Base-by-base conservation (phyloP, 331 rosid species). In the Erythrophleum ivorense region DNA sequence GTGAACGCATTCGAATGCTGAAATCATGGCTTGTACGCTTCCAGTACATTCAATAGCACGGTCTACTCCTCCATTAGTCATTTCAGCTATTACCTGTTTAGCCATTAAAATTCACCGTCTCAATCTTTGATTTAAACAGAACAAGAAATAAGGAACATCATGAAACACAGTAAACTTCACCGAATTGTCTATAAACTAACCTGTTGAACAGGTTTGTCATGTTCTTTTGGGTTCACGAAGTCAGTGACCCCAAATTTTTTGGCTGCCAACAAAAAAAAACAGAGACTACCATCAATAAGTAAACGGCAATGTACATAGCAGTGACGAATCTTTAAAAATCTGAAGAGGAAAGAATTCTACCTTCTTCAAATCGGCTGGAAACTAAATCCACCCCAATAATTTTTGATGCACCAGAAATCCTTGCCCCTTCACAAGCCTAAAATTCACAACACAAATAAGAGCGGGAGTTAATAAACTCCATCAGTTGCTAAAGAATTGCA, bases 1-100 rank as follows among this genome's bases (percentile, higher is more conserved):
- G 5, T 96, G 98, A 71, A 96, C 97, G 41, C 98, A 90, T 91
- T 96, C 99, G 18, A 96, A 94, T 13, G 98, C 97, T 5, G 98
- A 91, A 70, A 94, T 86, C 95, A 96, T 96, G 15, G 97, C 98
- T 83, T 94, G 99, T 64, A 96, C 54, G 84, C 92, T 92, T 50
- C 98, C 97, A 0, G 98, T 91, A 69, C 99, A 96, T 79, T 96
- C 98, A 38, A 94, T 79, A 16, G 97, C 93, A 69, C 97, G 90
- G 82, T 94, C 98, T 54, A 94, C 98, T 71, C 97, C 97, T 57
- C 97, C 97, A 0, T 86, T 58, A 6, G 97, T 94, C 97, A 96
- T 91, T 73, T 86, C 97, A 58, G 93, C 95, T 48, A 96, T 88
- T 21, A 96, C 97, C 94, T 94, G 46, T 9, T 71, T 46, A 18